Percentiles rank a stretch among this genome's conserved stretches.
phyloP scores from a whole-genome alignment of 148 eudicot genomes.

The Cornus kousa region DNA sequence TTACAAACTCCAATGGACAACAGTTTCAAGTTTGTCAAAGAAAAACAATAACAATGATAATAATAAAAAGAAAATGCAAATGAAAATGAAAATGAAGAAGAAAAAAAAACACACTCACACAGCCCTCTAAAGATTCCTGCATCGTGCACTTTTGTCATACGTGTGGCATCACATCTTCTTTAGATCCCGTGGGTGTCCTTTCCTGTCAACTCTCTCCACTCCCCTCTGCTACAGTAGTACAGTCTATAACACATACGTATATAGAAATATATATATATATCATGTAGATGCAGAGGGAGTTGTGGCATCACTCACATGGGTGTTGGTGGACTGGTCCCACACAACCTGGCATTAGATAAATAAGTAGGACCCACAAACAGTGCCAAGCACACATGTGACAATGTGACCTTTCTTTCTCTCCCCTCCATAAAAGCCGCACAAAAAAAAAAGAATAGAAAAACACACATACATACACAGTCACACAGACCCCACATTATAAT shows the following conservation, averaged over 20 bases:
- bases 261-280: no score
- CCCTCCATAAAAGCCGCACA: neutral
- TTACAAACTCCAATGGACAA: neutral
- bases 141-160: slow-evolving; percentile 16
- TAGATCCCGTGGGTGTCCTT: neutral
- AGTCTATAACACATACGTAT: no score
- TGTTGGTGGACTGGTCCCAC: slow-evolving; percentile 18
- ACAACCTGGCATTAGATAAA: slow-evolving; percentile 18
- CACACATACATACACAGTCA: neutral
- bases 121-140: slow-evolving; percentile 15
- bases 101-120: neutral
- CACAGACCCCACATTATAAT: neutral
- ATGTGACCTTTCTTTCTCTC: slow-evolving; percentile 12
- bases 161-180: slow-evolving; percentile 23
- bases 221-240: neutral
- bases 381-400: slow-evolving; percentile 25
- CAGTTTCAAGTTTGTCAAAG: neutral
- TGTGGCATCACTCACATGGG: slow-evolving; percentile 21
- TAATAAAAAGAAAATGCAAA: neutral
- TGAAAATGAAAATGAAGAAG: neutral
- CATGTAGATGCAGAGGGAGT: neutral
- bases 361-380: slow-evolving; percentile 22
- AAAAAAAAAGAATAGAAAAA: slow-evolving; percentile 1
- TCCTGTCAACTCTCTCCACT: neutral
- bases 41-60: no score